Conservation (phyloP, 2,329 filamentous ascomycete genomes). For the Basipetospora chlamydospora region DNA sequence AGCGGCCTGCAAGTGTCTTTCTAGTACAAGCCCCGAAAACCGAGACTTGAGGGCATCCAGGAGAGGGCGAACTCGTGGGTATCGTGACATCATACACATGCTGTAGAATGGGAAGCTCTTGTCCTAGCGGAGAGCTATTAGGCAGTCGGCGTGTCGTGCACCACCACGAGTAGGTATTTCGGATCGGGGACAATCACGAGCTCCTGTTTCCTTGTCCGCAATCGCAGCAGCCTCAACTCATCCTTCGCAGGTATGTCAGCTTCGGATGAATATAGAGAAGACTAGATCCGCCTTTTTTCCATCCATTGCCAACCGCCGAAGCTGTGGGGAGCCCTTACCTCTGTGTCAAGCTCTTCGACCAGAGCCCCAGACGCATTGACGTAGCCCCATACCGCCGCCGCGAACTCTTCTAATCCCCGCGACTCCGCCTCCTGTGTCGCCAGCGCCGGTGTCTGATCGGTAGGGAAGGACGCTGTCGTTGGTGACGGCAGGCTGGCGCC, state of each 20-base stretch:
- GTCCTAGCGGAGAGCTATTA: too few species aligned
- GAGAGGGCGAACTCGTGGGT: too few species aligned
- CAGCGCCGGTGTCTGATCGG: slow-evolving; percentile 17
- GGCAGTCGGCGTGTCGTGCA: slow-evolving; percentile 66
- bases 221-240: slow-evolving; percentile 58
- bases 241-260: slow-evolving; percentile 31
- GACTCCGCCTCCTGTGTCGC: slow-evolving; percentile 28
- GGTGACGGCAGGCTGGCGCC: slow-evolving; percentile 13
- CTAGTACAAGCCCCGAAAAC: too few species aligned
- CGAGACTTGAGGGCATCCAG: too few species aligned
- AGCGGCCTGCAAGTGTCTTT: too few species aligned
- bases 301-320: background rate
- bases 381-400: slow-evolving; percentile 62
- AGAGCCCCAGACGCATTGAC: slow-evolving; percentile 53
- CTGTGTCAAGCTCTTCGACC: slow-evolving; percentile 57
- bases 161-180: slow-evolving; percentile 65
- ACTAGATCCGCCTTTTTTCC: too few species aligned
- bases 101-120: too few species aligned
- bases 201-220: slow-evolving; percentile 76
- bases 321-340: slow-evolving; percentile 29
- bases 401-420: slow-evolving; percentile 56
- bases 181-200: slow-evolving; percentile 69
- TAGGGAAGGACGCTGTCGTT: slow-evolving; percentile 28
- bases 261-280: too few species aligned
- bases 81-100: too few species aligned